Evolutionary conservation across 805 yeast species (phyloP).

Genomic region (Yarrowia porcina): DNA sequence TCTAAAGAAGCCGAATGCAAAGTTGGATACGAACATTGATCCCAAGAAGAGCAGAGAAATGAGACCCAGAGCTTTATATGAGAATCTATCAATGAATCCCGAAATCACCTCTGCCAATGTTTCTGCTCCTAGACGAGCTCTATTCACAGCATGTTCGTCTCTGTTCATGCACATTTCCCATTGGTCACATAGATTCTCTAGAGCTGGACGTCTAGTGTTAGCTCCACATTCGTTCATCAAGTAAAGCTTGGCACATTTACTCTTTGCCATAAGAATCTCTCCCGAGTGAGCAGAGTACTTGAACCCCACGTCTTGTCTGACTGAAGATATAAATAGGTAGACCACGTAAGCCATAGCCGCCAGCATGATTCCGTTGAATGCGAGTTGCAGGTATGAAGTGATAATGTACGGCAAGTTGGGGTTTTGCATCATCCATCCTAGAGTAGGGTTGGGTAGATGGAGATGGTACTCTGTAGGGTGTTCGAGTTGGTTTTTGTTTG

Average conservation of each 20-base stretch:
- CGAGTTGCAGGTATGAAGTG: conserved; percentile 61
- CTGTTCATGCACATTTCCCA: conserved; percentile 80
- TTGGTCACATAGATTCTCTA: conserved; percentile 62
- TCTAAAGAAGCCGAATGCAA: conserved; percentile 32
- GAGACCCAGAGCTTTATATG: conserved; percentile 36
- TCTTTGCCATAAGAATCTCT: conserved; percentile 56
- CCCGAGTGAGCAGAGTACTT: conserved; percentile 57
- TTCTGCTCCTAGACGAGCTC: conserved; percentile 68
- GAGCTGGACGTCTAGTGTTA: conserved; percentile 64
- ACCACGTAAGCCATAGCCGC: conserved; percentile 48
- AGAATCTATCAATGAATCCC: conserved; percentile 65
- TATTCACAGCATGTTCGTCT: conserved; percentile 61
- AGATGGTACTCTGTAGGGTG: conserved; percentile 1
- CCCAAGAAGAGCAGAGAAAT: conserved; percentile 16
- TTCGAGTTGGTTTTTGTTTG: not conserved
- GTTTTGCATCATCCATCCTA: conserved; percentile 24
- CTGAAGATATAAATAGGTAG: conserved; percentile 48
- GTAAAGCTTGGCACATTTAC: conserved; percentile 65
- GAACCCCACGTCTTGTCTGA: conserved; percentile 63
- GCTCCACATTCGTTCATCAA: conserved; percentile 60
- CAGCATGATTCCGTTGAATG: conserved; percentile 52
- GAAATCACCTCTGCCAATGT: conserved; percentile 75
- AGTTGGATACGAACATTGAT: conserved; percentile 29
- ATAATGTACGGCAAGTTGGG: conserved; percentile 50
- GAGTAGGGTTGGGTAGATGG: conserved; percentile 14